Percentiles rank a stretch among this genome's conserved stretches.
These are phyloP conservation scores for Leptodontidium sp. DNA, from an alignment of 2,329 filamentous ascomycete genomes.

Conservation along the genomic window DNA sequence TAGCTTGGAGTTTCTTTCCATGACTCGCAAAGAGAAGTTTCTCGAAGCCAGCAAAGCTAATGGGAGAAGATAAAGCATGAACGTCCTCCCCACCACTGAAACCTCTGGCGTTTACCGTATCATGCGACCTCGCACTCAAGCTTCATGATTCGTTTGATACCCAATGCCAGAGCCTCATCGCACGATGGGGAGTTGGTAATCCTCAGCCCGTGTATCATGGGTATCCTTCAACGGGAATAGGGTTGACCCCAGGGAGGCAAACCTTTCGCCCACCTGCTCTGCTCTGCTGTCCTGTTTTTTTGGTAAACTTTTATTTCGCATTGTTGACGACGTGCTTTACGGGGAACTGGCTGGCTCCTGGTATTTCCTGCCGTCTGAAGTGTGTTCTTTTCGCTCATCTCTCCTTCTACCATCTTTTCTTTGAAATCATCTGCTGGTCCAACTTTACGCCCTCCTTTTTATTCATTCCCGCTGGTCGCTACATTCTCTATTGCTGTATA, in stretches of 20 bases:
- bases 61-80: not conserved
- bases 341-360: slow-evolving; percentile 10
- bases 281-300: slow-evolving; percentile 3
- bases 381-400: not conserved
- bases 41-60: not conserved
- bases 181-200: not conserved
- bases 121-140: not conserved
- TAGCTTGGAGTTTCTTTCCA: no score
- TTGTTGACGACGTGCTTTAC: slow-evolving; percentile 8
- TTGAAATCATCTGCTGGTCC: not conserved
- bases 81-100: not conserved
- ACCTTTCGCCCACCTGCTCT: slow-evolving; percentile 1
- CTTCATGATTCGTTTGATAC: slow-evolving; percentile 16
- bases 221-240: not conserved
- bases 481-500: not conserved
- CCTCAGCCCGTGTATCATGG: slow-evolving; percentile 5
- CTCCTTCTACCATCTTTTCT: not conserved
- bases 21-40: slow-evolving; percentile 1
- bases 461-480: not conserved
- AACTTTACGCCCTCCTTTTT: not conserved
- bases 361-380: not conserved
- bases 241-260: not conserved
- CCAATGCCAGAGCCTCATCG: slow-evolving; percentile 5
- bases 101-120: not conserved
- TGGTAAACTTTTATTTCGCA: not conserved